Evolutionary conservation across 345 rosid species (phyloP).

Genomic region (Arabis alpina): DNA sequence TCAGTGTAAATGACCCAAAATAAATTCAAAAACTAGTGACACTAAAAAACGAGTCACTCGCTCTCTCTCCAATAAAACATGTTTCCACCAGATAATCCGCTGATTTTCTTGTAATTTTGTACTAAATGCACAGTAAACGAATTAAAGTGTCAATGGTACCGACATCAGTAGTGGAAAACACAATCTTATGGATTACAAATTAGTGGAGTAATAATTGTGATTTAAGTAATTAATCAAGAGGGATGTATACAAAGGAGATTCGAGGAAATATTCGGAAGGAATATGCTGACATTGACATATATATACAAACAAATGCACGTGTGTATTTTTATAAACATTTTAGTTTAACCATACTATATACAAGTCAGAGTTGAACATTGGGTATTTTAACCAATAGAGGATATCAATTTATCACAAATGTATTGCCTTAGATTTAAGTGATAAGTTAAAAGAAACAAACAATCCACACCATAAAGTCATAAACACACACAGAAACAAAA

Average conservation of each 20-base stretch:
- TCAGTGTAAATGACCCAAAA: too few relatives aligned
- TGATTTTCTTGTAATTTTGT: neutral
- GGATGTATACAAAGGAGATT: neutral
- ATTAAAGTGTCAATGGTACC: constrained; percentile 16
- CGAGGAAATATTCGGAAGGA: constrained; percentile 21
- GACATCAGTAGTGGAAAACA: neutral
- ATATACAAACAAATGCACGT: constrained; percentile 4
- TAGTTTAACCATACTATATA: too few relatives aligned
- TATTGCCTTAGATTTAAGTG: too few relatives aligned
- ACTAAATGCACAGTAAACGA: neutral
- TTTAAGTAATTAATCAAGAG: constrained; percentile 19
- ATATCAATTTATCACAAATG: too few relatives aligned
- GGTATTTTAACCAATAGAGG: too few relatives aligned
- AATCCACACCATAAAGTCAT: neutral
- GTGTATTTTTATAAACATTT: neutral
- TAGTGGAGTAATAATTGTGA: constrained; percentile 2
- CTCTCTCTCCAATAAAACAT: neutral
- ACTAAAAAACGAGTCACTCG: neutral
- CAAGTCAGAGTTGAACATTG: too few relatives aligned
- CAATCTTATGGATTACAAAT: neutral
- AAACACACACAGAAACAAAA: neutral
- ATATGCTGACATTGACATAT: constrained; percentile 30
- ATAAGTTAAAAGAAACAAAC: neutral
- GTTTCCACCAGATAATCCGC: neutral
- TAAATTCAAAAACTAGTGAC: neutral